Percentiles rank a stretch among this genome's conserved stretches.
Conservation (phyloP, 768 basidiomycete species). For the Rhizopogon rudus region DNA sequence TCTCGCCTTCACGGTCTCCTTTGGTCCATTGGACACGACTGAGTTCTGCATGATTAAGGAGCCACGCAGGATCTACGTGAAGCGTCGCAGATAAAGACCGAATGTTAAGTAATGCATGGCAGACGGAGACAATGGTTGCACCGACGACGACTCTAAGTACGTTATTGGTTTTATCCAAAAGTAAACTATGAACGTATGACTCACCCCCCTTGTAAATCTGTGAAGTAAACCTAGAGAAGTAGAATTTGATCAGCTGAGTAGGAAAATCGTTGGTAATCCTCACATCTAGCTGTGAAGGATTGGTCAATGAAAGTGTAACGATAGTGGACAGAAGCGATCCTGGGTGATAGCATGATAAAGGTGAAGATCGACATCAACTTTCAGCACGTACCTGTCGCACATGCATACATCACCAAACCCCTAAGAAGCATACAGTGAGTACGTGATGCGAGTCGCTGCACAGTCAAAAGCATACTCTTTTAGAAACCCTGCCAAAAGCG, state of each 20-base stretch:
- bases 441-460: not conserved
- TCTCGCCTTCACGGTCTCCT: slow-evolving; percentile 30
- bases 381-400: slow-evolving; percentile 5
- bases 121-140: slow-evolving; percentile 19
- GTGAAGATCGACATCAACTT: not conserved
- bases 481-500: slow-evolving; percentile 2
- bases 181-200: not conserved
- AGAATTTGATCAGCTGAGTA: not conserved
- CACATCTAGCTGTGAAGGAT: not conserved
- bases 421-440: not conserved
- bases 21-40: slow-evolving; percentile 32
- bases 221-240: not conserved
- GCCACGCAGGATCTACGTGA: slow-evolving; percentile 34
- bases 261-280: not conserved
- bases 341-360: not conserved
- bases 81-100: slow-evolving; percentile 33
- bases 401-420: slow-evolving; percentile 7
- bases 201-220: slow-evolving; percentile 1
- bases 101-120: slow-evolving; percentile 31
- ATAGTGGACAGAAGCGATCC: slow-evolving; percentile 6
- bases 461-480: slow-evolving; percentile 1
- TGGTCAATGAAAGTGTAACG: not conserved
- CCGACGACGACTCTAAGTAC: not conserved
- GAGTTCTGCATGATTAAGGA: slow-evolving; percentile 38
- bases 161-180: not conserved